Percentiles rank a stretch among this genome's conserved stretches.
Evolutionary conservation across 2,329 filamentous ascomycete species (phyloP).

Genomic region (Elsinoe australis): DNA sequence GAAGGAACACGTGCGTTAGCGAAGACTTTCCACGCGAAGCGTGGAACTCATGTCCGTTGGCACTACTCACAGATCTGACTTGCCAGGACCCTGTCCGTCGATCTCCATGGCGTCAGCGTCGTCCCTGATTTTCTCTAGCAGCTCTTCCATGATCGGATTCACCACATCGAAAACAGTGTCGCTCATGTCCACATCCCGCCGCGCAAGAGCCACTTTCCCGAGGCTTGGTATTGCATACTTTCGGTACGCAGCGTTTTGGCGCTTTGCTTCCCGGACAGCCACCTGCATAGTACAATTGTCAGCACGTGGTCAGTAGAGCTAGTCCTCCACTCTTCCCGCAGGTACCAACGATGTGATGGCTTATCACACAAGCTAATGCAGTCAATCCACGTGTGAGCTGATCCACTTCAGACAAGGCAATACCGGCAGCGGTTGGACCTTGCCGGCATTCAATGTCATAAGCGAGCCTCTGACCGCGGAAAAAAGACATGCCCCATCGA

Average conservation of each 20-base stretch:
- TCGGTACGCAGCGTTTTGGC: slow-evolving; percentile 79
- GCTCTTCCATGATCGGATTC: slow-evolving; percentile 50
- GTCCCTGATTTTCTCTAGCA: slow-evolving; percentile 37
- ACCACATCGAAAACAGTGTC: slow-evolving; percentile 59
- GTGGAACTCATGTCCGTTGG: neutral
- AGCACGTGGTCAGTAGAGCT: slow-evolving; percentile 12
- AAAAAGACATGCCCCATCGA: too few relatives aligned
- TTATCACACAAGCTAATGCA: slow-evolving; percentile 5
- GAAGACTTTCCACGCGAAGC: neutral
- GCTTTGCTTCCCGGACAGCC: slow-evolving; percentile 75
- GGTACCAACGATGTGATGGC: neutral
- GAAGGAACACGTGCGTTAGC: neutral
- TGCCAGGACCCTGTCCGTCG: slow-evolving; percentile 35
- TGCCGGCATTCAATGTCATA: too few relatives aligned
- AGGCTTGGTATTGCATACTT: slow-evolving; percentile 65
- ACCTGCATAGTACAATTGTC: slow-evolving; percentile 45
- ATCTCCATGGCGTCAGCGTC: slow-evolving; percentile 59
- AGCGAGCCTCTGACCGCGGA: too few relatives aligned
- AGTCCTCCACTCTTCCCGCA: slow-evolving; percentile 1
- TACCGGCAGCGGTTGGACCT: slow-evolving; percentile 9
- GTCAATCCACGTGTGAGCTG: neutral
- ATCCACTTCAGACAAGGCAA: slow-evolving; percentile 9
- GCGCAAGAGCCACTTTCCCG: slow-evolving; percentile 61
- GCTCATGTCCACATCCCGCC: slow-evolving; percentile 63
- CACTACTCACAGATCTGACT: slow-evolving; percentile 27